A percentile compares a stretch with the other conserved stretches of the same genome.
Evolutionary conservation across 805 yeast species (phyloP).

Genomic region (Myxozyma vanderwaltii): DNA sequence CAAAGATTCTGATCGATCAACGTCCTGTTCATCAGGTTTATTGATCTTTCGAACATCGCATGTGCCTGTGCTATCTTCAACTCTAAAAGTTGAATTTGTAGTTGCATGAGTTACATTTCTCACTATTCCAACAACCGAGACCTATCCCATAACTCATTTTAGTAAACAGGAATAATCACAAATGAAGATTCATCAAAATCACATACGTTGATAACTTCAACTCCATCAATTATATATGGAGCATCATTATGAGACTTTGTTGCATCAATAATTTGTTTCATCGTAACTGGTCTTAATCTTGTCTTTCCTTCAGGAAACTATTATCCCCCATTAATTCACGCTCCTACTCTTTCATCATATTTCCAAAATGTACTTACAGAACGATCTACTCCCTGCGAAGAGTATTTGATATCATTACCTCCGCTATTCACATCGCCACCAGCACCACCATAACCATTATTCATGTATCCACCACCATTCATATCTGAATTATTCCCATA

Average conservation of each 20-base stretch:
- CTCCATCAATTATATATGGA: constrained; percentile 55
- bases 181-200: background rate
- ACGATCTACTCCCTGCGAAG: constrained; percentile 24
- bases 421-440: constrained; percentile 5
- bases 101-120: constrained; percentile 52
- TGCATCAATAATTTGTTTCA: constrained; percentile 61
- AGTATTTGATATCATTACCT: constrained; percentile 8
- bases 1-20: constrained; percentile 14
- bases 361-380: constrained; percentile 9
- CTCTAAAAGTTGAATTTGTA: constrained; percentile 49
- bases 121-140: constrained; percentile 60
- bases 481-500: constrained; percentile 14
- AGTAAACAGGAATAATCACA: background rate
- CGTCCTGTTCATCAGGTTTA: constrained; percentile 22
- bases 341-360: background rate
- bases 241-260: constrained; percentile 57
- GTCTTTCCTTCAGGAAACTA: constrained; percentile 26
- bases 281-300: constrained; percentile 56
- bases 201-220: constrained; percentile 39
- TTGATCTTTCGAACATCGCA: constrained; percentile 59
- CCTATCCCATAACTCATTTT: too few species aligned
- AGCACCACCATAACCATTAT: constrained; percentile 14
- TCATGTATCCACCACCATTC: constrained; percentile 24
- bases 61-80: constrained; percentile 71
- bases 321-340: background rate